A percentile compares a stretch with the other conserved stretches of the same genome.
These are phyloP conservation scores for Sarcomyxa edulis DNA, from an alignment of 768 basidiomycete species.

Conservation along the genomic window DNA sequence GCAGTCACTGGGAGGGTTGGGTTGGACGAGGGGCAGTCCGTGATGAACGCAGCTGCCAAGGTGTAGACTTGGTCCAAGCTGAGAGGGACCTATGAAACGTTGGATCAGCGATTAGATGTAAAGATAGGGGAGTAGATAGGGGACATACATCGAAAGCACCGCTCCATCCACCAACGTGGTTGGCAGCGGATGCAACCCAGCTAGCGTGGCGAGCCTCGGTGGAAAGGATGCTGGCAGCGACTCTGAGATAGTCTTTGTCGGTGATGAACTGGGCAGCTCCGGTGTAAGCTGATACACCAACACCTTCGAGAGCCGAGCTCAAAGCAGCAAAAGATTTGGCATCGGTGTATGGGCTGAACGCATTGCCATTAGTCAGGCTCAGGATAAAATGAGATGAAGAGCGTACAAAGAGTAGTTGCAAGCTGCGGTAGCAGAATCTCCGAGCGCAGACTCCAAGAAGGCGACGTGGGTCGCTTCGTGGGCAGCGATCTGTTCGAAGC, in stretches of 20 bases:
- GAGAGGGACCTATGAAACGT: slow-evolving; percentile 23
- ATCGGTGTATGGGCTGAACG: slow-evolving; percentile 41
- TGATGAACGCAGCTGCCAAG: slow-evolving; percentile 44
- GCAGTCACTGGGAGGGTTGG: slow-evolving; percentile 44
- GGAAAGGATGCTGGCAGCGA: slow-evolving; percentile 51
- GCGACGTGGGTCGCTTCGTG: slow-evolving; percentile 52
- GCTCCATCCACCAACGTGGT: slow-evolving; percentile 41
- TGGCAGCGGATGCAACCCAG: slow-evolving; percentile 45
- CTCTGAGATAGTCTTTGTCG: slow-evolving; percentile 39
- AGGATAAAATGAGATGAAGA: slow-evolving; percentile 1
- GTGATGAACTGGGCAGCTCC: slow-evolving; percentile 47
- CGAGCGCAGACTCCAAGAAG: slow-evolving; percentile 31
- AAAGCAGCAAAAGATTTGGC: slow-evolving; percentile 44
- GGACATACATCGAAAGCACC: slow-evolving; percentile 41
- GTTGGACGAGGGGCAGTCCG: slow-evolving; percentile 48
- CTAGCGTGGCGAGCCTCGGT: slow-evolving; percentile 56
- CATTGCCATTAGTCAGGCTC: not conserved
- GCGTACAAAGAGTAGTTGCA: slow-evolving; percentile 57
- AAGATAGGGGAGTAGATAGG: slow-evolving; percentile 4
- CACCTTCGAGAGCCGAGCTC: slow-evolving; percentile 49
- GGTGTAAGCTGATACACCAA: slow-evolving; percentile 44
- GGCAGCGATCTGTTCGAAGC: slow-evolving; percentile 42
- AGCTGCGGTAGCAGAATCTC: slow-evolving; percentile 42
- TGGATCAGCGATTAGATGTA: slow-evolving; percentile 1
- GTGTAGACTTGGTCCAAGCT: slow-evolving; percentile 26